These are phyloP conservation scores for Leccinum idahoense DNA, from an alignment of 1,284 basidiomycete genomes.

Conservation along the genomic window DNA sequence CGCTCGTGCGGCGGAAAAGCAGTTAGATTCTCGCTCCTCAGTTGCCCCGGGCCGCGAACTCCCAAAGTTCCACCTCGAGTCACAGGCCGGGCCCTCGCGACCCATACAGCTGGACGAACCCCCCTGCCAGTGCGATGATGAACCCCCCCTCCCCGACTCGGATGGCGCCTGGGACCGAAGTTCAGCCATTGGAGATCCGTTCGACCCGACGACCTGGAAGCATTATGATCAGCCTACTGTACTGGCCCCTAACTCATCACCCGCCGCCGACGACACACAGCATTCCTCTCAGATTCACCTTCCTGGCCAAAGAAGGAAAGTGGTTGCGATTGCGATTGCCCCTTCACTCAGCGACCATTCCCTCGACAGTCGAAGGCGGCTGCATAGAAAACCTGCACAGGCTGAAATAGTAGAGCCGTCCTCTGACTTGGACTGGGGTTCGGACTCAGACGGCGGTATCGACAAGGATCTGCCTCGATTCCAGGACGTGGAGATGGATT, in stretches of 20 bases:
- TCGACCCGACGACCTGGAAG: neutral
- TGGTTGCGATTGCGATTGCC: too few species aligned
- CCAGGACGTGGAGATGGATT: too few species aligned
- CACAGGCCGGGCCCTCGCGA: too few species aligned
- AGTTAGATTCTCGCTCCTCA: neutral
- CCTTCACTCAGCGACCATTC: neutral
- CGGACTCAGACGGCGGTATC: neutral
- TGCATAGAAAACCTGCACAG: neutral
- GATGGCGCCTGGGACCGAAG: too few species aligned
- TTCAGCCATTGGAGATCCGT: neutral
- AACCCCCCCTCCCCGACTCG: neutral
- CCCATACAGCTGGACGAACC: too few species aligned
- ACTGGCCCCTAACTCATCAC: neutral
- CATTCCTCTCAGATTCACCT: neutral
- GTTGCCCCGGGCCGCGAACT: too few species aligned
- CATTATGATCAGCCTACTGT: neutral
- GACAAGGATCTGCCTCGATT: too few species aligned
- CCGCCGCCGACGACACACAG: too few species aligned
- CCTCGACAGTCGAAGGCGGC: neutral
- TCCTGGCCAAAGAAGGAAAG: neutral
- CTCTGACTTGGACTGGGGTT: neutral
- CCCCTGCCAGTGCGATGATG: too few species aligned
- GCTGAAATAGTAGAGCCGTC: neutral
- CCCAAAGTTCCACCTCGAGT: too few species aligned
- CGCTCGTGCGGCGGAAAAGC: neutral